Conservation (phyloP, 352 stramenopile species). For the Phytopythium helicoides region DNA sequence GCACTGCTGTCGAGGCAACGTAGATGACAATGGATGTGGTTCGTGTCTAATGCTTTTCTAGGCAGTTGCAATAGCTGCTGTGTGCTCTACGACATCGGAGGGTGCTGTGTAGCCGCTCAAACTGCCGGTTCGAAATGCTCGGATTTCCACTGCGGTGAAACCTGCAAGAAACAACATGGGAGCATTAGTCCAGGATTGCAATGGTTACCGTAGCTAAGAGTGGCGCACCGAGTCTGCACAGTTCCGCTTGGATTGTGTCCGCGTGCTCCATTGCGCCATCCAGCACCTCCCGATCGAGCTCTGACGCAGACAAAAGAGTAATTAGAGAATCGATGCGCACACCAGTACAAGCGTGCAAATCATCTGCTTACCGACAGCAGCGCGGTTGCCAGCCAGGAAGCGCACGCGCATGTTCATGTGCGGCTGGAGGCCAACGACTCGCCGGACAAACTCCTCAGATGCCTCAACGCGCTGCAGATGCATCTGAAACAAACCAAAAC, state of each 20-base stretch:
- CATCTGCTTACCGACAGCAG: slow-evolving; percentile 49
- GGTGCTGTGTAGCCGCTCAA: slow-evolving; percentile 55
- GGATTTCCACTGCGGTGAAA: slow-evolving; percentile 49
- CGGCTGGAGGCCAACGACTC: slow-evolving; percentile 32
- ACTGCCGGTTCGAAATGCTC: slow-evolving; percentile 56
- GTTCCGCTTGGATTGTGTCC: slow-evolving; percentile 27
- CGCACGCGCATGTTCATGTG: slow-evolving; percentile 73
- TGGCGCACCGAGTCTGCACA: slow-evolving; percentile 38
- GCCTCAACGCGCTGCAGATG: slow-evolving; percentile 70
- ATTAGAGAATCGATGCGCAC: not conserved
- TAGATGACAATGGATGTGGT: not conserved
- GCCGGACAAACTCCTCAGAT: slow-evolving; percentile 63
- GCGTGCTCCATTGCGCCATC: slow-evolving; percentile 21
- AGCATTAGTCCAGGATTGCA: not conserved
- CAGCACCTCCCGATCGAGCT: slow-evolving; percentile 38
- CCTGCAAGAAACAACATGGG: slow-evolving; percentile 16
- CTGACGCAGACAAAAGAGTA: slow-evolving; percentile 10
- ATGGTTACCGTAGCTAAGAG: not conserved
- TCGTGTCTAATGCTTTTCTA: not conserved
- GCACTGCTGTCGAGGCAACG: not conserved
- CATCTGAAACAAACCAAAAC: slow-evolving; percentile 19
- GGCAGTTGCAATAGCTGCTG: not conserved
- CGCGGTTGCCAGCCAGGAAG: slow-evolving; percentile 69
- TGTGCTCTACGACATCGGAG: slow-evolving; percentile 22
- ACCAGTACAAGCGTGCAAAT: not conserved